A percentile compares a stretch with the other conserved stretches of the same genome.
Conservation (phyloP, 352 stramenopile genomes). For the Thraustochytrium sp. region DNA sequence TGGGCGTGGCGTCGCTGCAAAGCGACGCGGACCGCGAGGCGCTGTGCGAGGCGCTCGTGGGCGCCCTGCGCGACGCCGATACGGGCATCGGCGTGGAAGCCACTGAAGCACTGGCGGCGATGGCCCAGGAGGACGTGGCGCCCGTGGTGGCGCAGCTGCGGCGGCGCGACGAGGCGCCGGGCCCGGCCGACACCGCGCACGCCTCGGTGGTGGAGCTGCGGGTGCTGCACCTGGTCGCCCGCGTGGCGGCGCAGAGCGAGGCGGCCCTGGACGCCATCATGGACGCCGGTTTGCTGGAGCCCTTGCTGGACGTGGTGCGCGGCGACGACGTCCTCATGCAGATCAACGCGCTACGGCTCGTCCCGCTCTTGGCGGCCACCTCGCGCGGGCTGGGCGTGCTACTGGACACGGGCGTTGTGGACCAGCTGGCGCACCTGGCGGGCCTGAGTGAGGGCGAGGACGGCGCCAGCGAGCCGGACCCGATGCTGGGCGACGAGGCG, state of each 20-base stretch:
- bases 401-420: neutral
- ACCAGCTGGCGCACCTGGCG: neutral
- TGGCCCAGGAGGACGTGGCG: neutral
- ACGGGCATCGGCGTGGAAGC: neutral
- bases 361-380: conserved; percentile 1
- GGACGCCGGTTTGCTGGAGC: neutral
- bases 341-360: conserved; percentile 14
- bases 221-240: neutral
- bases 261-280: neutral
- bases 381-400: neutral
- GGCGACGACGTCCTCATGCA: conserved; percentile 28
- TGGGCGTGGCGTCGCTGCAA: neutral
- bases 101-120: neutral
- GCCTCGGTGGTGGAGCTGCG: neutral
- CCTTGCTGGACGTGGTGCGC: neutral
- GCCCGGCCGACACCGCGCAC: neutral
- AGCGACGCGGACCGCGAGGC: neutral
- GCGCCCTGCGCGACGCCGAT: neutral
- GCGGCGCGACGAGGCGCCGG: neutral
- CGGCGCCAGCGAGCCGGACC: neutral
- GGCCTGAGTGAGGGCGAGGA: neutral
- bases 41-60: neutral
- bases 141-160: neutral
- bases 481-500: conserved; percentile 23
- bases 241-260: neutral